These are phyloP conservation scores for Tephrocybe sp. DNA, from an alignment of 768 basidiomycete genomes.

Conservation along the genomic window DNA sequence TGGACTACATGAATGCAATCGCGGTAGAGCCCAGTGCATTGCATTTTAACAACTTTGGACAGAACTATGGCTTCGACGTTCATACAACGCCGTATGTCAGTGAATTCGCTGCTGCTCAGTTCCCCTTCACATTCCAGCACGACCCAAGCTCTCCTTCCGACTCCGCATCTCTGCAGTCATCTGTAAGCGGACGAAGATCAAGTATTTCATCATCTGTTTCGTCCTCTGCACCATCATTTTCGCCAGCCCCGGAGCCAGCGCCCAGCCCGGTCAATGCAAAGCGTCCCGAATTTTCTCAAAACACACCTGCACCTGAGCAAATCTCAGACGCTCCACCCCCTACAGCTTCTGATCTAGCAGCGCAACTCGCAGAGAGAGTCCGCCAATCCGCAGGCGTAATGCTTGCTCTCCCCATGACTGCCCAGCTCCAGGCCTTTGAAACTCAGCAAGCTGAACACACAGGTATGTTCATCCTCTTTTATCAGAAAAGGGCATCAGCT, in stretches of 20 bases:
- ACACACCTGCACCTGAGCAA: slow-evolving; percentile 4
- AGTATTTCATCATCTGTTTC: slow-evolving; percentile 56
- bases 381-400: slow-evolving; percentile 57
- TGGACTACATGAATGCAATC: slow-evolving; percentile 59
- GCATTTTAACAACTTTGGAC: slow-evolving; percentile 35
- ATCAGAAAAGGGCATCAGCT: slow-evolving; percentile 1
- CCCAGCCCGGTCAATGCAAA: slow-evolving; percentile 27
- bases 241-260: slow-evolving; percentile 42
- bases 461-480: slow-evolving; percentile 15
- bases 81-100: slow-evolving; percentile 20
- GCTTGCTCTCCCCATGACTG: slow-evolving; percentile 44
- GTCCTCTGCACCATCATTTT: slow-evolving; percentile 53
- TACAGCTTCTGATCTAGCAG: slow-evolving; percentile 28
- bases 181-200: slow-evolving; percentile 36
- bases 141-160: slow-evolving; percentile 27
- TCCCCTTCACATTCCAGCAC: slow-evolving; percentile 42
- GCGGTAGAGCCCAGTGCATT: slow-evolving; percentile 64
- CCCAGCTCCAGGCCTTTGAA: slow-evolving; percentile 30
- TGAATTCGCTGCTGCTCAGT: slow-evolving; percentile 26
- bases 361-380: slow-evolving; percentile 47
- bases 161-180: slow-evolving; percentile 22
- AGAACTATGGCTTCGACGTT: slow-evolving; percentile 25
- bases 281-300: slow-evolving; percentile 21
- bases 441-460: slow-evolving; percentile 16
- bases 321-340: slow-evolving; percentile 17